phyloP scores from a whole-genome alignment of 495 filamentous ascomycete species.

The Trichodelitschia bisporula region DNA sequence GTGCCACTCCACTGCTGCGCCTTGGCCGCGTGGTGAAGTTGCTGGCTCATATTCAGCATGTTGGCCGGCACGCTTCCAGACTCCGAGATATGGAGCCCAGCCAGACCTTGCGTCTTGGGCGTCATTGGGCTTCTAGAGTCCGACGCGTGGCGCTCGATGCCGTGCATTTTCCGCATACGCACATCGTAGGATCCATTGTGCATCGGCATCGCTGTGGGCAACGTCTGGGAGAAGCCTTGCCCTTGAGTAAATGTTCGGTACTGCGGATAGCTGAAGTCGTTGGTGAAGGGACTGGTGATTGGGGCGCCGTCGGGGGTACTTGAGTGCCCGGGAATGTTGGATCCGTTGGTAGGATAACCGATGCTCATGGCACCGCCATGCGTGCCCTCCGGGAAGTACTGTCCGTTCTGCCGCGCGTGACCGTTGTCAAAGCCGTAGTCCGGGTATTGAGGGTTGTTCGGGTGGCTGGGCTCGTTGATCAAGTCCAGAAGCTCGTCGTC shows the following conservation, averaged over 20 bases:
- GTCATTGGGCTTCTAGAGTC: conserved; percentile 55
- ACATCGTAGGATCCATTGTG: conserved; percentile 5
- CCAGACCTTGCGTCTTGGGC: conserved; percentile 43
- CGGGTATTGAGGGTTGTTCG: conserved; percentile 20
- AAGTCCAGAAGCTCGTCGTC: conserved; percentile 40
- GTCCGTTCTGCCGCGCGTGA: conserved; percentile 8
- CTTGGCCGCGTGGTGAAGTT: conserved; percentile 63
- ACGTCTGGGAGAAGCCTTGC: conserved; percentile 16
- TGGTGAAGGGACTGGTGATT: conserved; percentile 59
- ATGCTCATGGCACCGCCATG: no score
- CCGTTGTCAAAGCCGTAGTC: conserved; percentile 17
- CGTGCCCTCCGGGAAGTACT: conserved; percentile 6
- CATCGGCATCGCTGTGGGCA: conserved; percentile 5
- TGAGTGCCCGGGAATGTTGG: conserved; percentile 26
- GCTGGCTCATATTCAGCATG: no score
- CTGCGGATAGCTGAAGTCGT: conserved; percentile 46
- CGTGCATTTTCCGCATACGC: conserved; percentile 14
- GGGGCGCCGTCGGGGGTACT: conserved; percentile 71
- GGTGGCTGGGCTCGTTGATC: conserved; percentile 14
- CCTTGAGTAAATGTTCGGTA: no score
- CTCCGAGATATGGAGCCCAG: conserved; percentile 33
- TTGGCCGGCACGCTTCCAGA: conserved; percentile 43
- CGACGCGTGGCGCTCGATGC: conserved; percentile 44
- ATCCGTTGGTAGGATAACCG: conserved; percentile 7
- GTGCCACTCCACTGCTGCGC: conserved; percentile 67